Conservation (phyloP, 2,329 filamentous ascomycete genomes). For the Cylindrodendrum hubeiense region DNA sequence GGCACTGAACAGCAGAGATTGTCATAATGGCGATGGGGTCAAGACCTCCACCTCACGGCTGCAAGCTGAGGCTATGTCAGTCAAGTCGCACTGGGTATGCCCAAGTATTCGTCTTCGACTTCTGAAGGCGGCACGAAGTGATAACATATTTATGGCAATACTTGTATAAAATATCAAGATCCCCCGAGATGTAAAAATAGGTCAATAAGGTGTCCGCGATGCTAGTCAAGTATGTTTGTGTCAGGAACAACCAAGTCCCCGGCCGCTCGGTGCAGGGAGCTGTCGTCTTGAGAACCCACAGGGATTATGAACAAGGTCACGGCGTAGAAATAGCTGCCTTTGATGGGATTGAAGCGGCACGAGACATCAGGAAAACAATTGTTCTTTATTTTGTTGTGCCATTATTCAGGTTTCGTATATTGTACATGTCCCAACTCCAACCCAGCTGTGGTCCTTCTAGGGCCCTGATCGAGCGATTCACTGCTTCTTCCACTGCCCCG, state of each 20-base stretch:
- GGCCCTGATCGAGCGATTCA: conserved; percentile 19
- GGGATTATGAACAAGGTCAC: no score
- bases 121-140: neutral
- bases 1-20: neutral
- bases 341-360: no score
- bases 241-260: no score
- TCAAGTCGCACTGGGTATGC: neutral
- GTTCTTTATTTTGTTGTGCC: neutral
- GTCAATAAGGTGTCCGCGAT: no score
- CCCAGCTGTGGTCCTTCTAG: neutral
- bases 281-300: no score
- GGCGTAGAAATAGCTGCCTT: no score
- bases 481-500: conserved; percentile 67
- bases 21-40: neutral
- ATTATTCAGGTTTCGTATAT: neutral
- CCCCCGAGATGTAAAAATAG: no score
- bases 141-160: no score
- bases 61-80: neutral
- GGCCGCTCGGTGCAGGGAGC: no score
- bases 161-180: no score
- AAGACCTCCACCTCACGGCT: neutral
- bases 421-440: neutral
- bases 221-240: no score
- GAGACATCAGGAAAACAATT: no score
- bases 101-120: neutral